phyloP scores from a whole-genome alignment of 108 stramenopile genomes.

The Seminavis robusta region DNA sequence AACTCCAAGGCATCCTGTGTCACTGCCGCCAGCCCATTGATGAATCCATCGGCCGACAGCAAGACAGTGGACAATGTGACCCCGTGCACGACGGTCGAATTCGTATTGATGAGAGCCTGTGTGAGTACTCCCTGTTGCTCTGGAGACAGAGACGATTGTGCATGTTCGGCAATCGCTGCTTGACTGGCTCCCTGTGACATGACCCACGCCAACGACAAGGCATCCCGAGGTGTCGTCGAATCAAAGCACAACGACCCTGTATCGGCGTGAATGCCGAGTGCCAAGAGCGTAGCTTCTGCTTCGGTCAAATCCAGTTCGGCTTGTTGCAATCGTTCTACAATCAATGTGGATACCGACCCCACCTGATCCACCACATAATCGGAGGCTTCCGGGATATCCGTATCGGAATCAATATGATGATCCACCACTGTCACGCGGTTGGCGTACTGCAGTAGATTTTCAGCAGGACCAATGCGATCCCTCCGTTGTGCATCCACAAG shows the following conservation, averaged over 20 bases:
- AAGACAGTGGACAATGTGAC: conserved; percentile 84
- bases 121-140: conserved; percentile 88
- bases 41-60: conserved; percentile 87
- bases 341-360: conserved; percentile 84
- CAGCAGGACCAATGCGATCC: conserved; percentile 87
- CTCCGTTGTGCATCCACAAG: conserved; percentile 88
- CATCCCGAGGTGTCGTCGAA: conserved; percentile 91
- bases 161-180: conserved; percentile 90
- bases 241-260: conserved; percentile 92
- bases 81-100: conserved; percentile 78
- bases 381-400: conserved; percentile 76
- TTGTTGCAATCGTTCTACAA: conserved; percentile 72
- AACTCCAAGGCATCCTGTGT: conserved; percentile 90
- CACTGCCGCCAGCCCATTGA: conserved; percentile 89
- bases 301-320: conserved; percentile 61
- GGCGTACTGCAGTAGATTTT: conserved; percentile 64
- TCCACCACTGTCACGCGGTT: conserved; percentile 85
- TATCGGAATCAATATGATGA: conserved; percentile 88
- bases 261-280: conserved; percentile 91
- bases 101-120: conserved; percentile 76
- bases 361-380: conserved; percentile 87
- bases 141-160: conserved; percentile 59
- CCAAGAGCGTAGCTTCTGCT: conserved; percentile 88
- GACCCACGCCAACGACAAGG: conserved; percentile 83
- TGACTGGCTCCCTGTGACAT: conserved; percentile 92